Evolutionary conservation across 305 asterid genomes (phyloP), one percentile per base, ranked within the genome.

Genomic region (Petunia hybrid): DNA sequence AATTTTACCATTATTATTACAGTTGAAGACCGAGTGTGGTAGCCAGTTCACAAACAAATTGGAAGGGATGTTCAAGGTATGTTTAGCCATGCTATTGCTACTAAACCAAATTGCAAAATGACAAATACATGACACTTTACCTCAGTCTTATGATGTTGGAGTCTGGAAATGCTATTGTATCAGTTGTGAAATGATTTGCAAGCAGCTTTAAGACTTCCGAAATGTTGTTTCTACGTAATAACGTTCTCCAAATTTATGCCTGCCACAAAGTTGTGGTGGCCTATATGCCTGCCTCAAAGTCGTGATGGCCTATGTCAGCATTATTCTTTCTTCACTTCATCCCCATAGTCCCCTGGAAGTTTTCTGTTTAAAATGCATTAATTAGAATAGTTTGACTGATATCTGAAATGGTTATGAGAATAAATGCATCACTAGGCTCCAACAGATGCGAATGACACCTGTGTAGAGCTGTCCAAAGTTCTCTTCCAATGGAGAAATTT

Each of bases 51-150:
- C 99, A 41, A 95, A 92, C 90, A 97, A 97, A 88, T 97, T 97
- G 31, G 99, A 97, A 87, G 99, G 99, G 82, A 97, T 97, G 99
- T 97, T 97, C 88, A 97, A 95, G 96, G 99, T 94, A 64, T 76
- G 87, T 80, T 65, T 77, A 69, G 45, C 48, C 16, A 59, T 62
- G 42, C 6, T 55, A 46, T 16, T 6, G 76, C 48, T 51, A 56
- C 38, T 60, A 51, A 53, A 53, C 64, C 64, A 53, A 38, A 13
- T 36, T 36, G 48, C 63, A 74, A 40, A 5, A 40, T 14, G 51
- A 6, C 31, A 41, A 35, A 48, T 73, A 73, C 60, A 48, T 71
- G 61, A 71, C 48, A 31, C 6, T 71, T 35, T 6, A 31, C 60
- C 51, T 73, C 62, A 73, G 62, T 35, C 3, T 73, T 41, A 48